Percentiles rank a stretch among this genome's conserved stretches.
These are phyloP conservation scores for Chlamydomonas eustigma DNA, from an alignment of 139 green algal species.

Conservation along the genomic window DNA sequence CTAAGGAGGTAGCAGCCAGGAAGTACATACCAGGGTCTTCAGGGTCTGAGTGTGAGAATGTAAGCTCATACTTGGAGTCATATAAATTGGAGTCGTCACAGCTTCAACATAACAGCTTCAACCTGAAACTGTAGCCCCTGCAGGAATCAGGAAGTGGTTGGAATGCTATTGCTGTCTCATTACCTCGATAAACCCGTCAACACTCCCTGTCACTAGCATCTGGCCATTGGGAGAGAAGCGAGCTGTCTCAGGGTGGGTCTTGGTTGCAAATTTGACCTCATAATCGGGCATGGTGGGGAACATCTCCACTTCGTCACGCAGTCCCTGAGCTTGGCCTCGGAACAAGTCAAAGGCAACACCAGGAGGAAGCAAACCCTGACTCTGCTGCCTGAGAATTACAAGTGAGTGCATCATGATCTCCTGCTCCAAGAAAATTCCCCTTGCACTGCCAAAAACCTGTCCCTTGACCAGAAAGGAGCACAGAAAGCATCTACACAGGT, in stretches of 20 bases:
- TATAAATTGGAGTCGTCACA: too few species aligned
- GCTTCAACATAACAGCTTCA: too few species aligned
- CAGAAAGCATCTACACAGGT: too few species aligned
- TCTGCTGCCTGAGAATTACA: conserved; percentile 92
- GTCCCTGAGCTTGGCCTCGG: conserved; percentile 63
- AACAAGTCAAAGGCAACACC: conserved; percentile 92
- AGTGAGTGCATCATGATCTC: too few species aligned
- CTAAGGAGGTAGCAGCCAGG: not conserved
- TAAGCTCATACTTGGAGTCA: too few species aligned
- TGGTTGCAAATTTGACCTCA: conserved; percentile 47
- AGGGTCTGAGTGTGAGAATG: too few species aligned
- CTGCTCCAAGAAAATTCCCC: not conserved
- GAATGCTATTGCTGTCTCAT: too few species aligned
- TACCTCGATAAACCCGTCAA: conserved; percentile 96
- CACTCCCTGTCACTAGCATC: conserved; percentile 83
- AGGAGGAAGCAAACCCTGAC: conserved; percentile 80
- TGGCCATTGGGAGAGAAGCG: conserved; percentile 87
- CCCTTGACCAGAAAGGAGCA: too few species aligned
- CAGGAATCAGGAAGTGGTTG: too few species aligned
- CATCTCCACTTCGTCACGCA: conserved; percentile 84
- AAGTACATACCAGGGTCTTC: too few species aligned
- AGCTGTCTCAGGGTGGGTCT: conserved; percentile 71
- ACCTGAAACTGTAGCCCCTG: too few species aligned
- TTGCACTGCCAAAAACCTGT: not conserved
- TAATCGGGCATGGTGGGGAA: conserved; percentile 60